Conservation (phyloP, 768 basidiomycete species). For the Pholiota microspora region DNA sequence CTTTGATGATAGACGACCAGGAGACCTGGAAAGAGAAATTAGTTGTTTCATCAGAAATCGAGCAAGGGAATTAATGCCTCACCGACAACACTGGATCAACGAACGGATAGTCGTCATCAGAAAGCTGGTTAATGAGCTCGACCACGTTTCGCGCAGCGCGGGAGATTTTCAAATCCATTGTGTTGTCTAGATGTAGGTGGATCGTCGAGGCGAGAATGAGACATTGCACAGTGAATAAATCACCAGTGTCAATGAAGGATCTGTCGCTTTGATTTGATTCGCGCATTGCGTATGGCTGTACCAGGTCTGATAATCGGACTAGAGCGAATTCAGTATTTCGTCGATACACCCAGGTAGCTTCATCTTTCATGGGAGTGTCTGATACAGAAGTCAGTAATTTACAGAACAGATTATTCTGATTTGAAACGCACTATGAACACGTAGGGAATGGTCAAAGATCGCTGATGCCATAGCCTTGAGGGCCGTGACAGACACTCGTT, state of each 20-base stretch:
- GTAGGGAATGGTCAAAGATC: conserved; percentile 52
- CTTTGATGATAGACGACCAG: conserved; percentile 24
- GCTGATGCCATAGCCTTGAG: conserved; percentile 51
- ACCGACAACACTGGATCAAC: conserved; percentile 56
- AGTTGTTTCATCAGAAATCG: background rate
- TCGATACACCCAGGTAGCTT: conserved; percentile 38
- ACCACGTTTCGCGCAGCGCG: conserved; percentile 43
- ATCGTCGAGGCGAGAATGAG: conserved; percentile 49
- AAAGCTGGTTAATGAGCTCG: conserved; percentile 43
- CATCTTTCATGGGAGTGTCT: conserved; percentile 22
- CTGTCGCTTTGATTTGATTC: conserved; percentile 29
- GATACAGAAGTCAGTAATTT: background rate
- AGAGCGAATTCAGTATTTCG: conserved; percentile 43
- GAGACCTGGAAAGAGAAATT: conserved; percentile 17
- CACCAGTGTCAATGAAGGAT: conserved; percentile 34
- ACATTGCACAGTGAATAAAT: conserved; percentile 47
- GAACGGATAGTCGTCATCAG: conserved; percentile 48
- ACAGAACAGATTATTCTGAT: background rate
- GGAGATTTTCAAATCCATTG: conserved; percentile 38
- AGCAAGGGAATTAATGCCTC: conserved; percentile 22
- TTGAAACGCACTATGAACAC: conserved; percentile 28
- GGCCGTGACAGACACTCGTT: conserved; percentile 30
- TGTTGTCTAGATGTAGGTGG: conserved; percentile 43
- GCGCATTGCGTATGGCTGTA: conserved; percentile 36
- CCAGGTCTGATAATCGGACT: conserved; percentile 37